These are phyloP conservation scores for Tylopilus rubrobrunneus DNA, from an alignment of 768 basidiomycete genomes.

Conservation along the genomic window DNA sequence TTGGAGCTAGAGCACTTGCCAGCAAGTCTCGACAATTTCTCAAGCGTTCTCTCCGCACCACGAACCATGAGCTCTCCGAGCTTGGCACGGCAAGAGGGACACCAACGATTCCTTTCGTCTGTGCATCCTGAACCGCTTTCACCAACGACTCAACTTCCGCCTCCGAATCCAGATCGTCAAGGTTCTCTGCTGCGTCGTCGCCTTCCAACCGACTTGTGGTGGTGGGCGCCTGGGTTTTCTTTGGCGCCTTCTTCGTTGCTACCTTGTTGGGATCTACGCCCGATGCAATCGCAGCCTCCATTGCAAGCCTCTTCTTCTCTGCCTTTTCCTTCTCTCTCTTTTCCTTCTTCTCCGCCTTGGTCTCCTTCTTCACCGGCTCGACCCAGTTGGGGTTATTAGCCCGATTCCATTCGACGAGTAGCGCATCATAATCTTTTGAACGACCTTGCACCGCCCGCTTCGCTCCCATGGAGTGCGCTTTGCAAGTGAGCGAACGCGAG, in stretches of 20 bases:
- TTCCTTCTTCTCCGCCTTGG: slow-evolving; percentile 84
- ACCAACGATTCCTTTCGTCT: slow-evolving; percentile 55
- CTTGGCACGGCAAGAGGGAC: slow-evolving; percentile 68
- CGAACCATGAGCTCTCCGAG: slow-evolving; percentile 80
- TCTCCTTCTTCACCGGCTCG: slow-evolving; percentile 82
- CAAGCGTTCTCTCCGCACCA: slow-evolving; percentile 64
- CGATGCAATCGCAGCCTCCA: slow-evolving; percentile 63
- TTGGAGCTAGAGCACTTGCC: slow-evolving; percentile 43
- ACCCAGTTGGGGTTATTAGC: slow-evolving; percentile 85
- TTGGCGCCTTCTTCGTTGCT: slow-evolving; percentile 55
- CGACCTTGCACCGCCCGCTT: slow-evolving; percentile 91
- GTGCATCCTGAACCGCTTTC: slow-evolving; percentile 53
- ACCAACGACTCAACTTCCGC: slow-evolving; percentile 77
- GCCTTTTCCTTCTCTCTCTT: slow-evolving; percentile 76
- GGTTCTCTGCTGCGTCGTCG: slow-evolving; percentile 63
- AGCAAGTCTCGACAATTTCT: slow-evolving; percentile 56
- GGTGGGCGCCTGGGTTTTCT: slow-evolving; percentile 56
- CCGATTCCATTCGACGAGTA: slow-evolving; percentile 89
- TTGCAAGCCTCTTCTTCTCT: slow-evolving; percentile 73
- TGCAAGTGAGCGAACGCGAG: slow-evolving; percentile 94
- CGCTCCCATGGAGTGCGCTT: slow-evolving; percentile 95
- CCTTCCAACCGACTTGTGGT: slow-evolving; percentile 50
- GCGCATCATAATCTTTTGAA: slow-evolving; percentile 76
- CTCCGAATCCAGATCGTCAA: slow-evolving; percentile 81
- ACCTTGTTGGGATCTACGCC: slow-evolving; percentile 49